Base-by-base conservation (phyloP, 352 stramenopile genomes). In the Globisporangium okanoganense region DNA sequence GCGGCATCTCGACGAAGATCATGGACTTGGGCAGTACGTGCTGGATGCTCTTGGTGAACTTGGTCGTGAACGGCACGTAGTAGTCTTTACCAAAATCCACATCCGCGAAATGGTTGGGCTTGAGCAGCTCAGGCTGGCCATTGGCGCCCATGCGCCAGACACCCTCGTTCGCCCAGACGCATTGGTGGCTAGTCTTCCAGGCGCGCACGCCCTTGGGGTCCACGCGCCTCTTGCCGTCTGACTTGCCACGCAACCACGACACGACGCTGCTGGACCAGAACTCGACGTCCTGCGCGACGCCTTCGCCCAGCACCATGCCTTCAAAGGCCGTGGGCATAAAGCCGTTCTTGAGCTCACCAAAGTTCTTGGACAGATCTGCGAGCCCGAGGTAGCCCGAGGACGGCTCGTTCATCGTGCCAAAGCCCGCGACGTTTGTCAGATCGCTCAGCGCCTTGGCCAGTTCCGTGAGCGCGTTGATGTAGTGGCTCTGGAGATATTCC, bases 361-460 rank as follows among this genome's bases (percentile, higher is more conserved):
- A 93, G 45, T 74, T 63, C 27, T 71, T 61, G 47, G n/a, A 53
- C 13, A 92, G 70, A 57, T 96, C 75, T 5, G 70, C 38, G 5
- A 93, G 58, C 5, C 84, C 87, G 35, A 94, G 77, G 57, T 84
- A 96, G 0, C 88, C 88, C 7, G 69, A 70, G 10, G 80, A 92
- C 22, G 87, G 88, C 58, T 97, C 91, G 61, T 97, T 97, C 82
- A 97, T 95, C 16, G 89, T 79, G 9, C 90, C 91, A 75, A 97
- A 94, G 25, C 90, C 91, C 29, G 96, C 69, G 38, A 97, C 76
- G 61, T 97, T 97, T 20, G 69, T 65, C 31, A 95, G 71, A 18
- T 84, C 87, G 7, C 67, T 71, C 0, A 97, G 51, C 18, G 68
- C 66, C 44, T 79, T 71, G 0, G 89, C 83, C 6, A 97, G 57